Evolutionary conservation across 768 basidiomycete species (phyloP), one percentile per base, ranked within the genome.

Genomic region (Tylopilus subfusipes): DNA sequence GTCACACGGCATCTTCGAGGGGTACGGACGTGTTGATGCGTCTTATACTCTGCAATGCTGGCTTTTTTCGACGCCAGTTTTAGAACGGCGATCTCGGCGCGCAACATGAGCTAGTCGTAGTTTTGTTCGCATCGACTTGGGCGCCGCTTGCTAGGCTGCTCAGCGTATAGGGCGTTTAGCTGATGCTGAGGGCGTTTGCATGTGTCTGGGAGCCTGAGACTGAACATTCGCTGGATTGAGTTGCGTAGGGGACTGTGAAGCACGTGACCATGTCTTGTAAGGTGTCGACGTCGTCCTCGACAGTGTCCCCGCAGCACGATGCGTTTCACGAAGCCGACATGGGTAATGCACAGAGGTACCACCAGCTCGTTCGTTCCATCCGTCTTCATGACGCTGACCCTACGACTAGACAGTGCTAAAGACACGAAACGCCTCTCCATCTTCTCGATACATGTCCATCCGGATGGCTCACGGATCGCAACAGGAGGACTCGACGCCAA

Each of bases 401-500:
- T 19, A 11, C 29, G 24, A 16, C 46, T 27, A 79, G 77, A 80
- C 50, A 72, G 67, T 24, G 68, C 75, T 21, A 89, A 85, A 54
- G 69, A 68, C 42, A 65, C 71, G 49, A 93, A 92, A 62, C 80
- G 84, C 42, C 76, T 88, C 21, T 87, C 92, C 21, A 94, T 98
- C 61, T 98, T 93, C 77, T 90, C 92, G 9, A 82, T 96, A 19
- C 88, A 93, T 61, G 92, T 97, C 11, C 95, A 98, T 63, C 96
- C 96, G 0, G 96, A 99, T 65, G 91, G 91, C 58, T 93, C 92
- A 19, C 83, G 96, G 18, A 88, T 99, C 61, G 96, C 97, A n/a
- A 99, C 96, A 1, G 97, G 94, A 27, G 94, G 95, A 2, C 79
- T 99, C 50, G 96, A 99, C 70, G 88, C 92, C 38, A 95, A 94